A percentile compares a stretch with the other conserved stretches of the same genome.
Conservation (phyloP, 192 early-diverging fungal genomes). For the Dissophora globulifera region DNA sequence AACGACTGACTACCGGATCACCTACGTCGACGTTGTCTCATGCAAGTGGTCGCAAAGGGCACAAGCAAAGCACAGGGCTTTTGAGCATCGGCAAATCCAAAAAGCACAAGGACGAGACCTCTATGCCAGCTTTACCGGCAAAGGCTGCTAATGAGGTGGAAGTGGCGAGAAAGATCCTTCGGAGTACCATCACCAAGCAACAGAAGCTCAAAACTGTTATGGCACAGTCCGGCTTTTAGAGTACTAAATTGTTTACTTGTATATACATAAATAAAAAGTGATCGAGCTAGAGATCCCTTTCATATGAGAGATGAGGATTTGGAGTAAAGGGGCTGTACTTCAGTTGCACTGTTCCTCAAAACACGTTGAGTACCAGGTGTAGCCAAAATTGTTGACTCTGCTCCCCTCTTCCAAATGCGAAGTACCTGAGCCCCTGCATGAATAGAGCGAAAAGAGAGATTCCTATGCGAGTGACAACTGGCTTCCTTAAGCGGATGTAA, state of each 20-base stretch:
- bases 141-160: constrained; percentile 36
- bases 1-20: background rate
- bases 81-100: constrained; percentile 40
- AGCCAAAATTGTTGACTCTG: no score
- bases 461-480: no score
- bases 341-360: no score
- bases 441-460: no score
- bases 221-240: constrained; percentile 48
- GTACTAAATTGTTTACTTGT: no score
- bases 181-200: constrained; percentile 41
- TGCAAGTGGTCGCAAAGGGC: constrained; percentile 14
- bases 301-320: no score
- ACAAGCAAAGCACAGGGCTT: constrained; percentile 38
- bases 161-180: constrained; percentile 26
- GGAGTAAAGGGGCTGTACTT: no score
- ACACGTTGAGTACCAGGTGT: no score
- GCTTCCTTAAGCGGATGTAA: no score
- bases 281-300: background rate
- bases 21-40: background rate
- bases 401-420: no score
- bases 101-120: constrained; percentile 29
- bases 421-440: no score
- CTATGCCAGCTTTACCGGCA: constrained; percentile 21
- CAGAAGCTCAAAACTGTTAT: constrained; percentile 46
- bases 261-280: background rate